Base-by-base conservation (phyloP, 345 rosid genomes). In the Rhodamnia argentea region DNA sequence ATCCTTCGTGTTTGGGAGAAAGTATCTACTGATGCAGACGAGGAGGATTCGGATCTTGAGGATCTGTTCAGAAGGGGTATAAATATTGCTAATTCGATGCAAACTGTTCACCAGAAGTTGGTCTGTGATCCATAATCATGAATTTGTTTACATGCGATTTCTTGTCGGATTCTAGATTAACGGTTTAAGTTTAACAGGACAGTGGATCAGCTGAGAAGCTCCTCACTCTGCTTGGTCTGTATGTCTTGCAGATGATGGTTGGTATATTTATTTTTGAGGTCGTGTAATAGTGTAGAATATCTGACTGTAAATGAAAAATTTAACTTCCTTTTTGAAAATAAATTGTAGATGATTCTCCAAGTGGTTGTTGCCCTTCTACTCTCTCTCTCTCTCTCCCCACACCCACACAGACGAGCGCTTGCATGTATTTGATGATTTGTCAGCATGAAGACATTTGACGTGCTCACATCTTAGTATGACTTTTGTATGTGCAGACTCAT, bases 161-260 rank as follows among this genome's bases (percentile, higher is more conserved):
- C 56, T 84, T 62, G 82, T 76, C 26, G 3, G 52, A 56, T 47
- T 37, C 52, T 57, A 54, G 87, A 59, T 78, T 62, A 62, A 76
- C 27, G 23, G 54, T 83, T 76, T 32, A 20, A 23, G 86, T 86
- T 83, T 89, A 55, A 88, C 92, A 96, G 99, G 97, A 94, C 52
- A 91, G 89, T 37, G 84, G 85, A 86, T 87, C 59, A 87, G 91
- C 86, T 64, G 91, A 91, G 88, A 94, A 93, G 89, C 94, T 97
- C 52, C 87, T 86, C 56, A 89, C 94, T 88, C 87, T 97, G 60
- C 98, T 96, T 88, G 94, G 94, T 92, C 91, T 95, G 85, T 96
- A 92, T 86, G 82, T 96, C 86, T 85, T 95, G 84, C 96, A 96
- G 87, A 90, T 94, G 60, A 90, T 91, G 96, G 99, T 97, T 90